Base-by-base conservation (phyloP, 192 early-diverging fungal species). In the Podila epicladia region DNA sequence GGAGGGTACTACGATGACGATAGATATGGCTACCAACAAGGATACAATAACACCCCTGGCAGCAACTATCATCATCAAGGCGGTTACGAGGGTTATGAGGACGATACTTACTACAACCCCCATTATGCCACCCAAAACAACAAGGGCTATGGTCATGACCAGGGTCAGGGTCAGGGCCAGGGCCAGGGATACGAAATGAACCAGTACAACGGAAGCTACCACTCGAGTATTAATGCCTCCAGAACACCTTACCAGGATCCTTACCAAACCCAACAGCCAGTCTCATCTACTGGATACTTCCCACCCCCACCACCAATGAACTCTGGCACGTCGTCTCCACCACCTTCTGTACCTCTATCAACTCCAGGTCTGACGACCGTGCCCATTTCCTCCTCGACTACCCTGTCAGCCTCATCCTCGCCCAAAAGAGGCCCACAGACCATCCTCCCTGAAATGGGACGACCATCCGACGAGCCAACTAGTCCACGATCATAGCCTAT, bases 81-180 rank as follows among this genome's bases (percentile, higher is more conserved):
- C 5, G 64, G 64, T n/a, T 64, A 76, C 24, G 60, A 48, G n/a
- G 50, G 38, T 51, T 70, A 61, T 38, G 20, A 24, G 6, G 49
- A 67, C 64, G 75, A 78, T 35, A 64, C 71, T 1, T 78, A 71
- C 24, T 71, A 78, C n/a, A 71, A 78, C 38, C 69, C 69, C 0
- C 55, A 78, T 58, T 78, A 78, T 31, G 75, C 69, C 59, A 61
- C 11, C 2, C 49, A 64, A 24, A 31, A 63, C 5, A 19, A 13
- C 19, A 31, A 35, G 24, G 49, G 29, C 22, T 22, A 33, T 38
- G 50, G 65, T n/a, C 49, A 51, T 49, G 32, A 31, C 6, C 65
- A 24, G 3, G 51, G 53, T 6, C 65, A 24, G 11, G 51, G 53
- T 15, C 37, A 67, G 19, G 51, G 51, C 11, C 41, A 61, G 29